phyloP scores from a whole-genome alignment of 2,329 filamentous ascomycete species.

The Ophioceras dolichostomum region DNA sequence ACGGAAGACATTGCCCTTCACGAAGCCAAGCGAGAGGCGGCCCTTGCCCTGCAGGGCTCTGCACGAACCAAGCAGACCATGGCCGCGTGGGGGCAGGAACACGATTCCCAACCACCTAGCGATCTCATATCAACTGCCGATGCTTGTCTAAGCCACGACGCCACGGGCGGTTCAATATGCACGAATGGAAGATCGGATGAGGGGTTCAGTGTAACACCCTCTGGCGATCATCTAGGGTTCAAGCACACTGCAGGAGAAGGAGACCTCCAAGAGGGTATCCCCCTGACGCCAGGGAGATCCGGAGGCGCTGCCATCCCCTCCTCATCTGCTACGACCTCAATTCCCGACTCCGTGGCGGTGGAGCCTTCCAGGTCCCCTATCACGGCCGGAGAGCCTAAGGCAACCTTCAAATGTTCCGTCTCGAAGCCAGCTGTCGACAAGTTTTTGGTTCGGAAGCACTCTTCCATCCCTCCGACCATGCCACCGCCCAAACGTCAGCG shows the following conservation, averaged over 20 bases:
- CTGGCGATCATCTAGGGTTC: too few relatives aligned
- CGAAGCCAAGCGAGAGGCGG: background rate
- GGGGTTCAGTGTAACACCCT: too few relatives aligned
- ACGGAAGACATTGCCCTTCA: background rate
- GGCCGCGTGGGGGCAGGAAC: background rate
- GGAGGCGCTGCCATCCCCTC: too few relatives aligned
- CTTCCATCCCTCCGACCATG: too few relatives aligned
- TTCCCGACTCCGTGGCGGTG: slow-evolving; percentile 3
- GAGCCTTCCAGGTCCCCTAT: slow-evolving; percentile 1
- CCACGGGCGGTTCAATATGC: slow-evolving; percentile 1
- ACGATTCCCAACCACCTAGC: slow-evolving; percentile 4
- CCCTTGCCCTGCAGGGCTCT: background rate
- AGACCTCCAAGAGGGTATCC: too few relatives aligned
- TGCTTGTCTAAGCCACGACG: slow-evolving; percentile 6
- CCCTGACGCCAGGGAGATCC: too few relatives aligned
- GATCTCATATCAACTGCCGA: background rate
- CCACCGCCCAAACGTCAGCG: slow-evolving; percentile 2
- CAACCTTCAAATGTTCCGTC: slow-evolving; percentile 13
- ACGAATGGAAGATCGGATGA: too few relatives aligned
- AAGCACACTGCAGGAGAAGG: too few relatives aligned
- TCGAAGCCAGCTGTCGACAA: slow-evolving; percentile 17
- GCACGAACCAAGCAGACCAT: background rate
- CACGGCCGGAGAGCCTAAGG: slow-evolving; percentile 5
- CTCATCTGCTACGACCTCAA: slow-evolving; percentile 1
- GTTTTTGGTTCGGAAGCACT: too few relatives aligned